Evolutionary conservation across 768 basidiomycete species (phyloP).

Genomic region (Boletus tomentosulus): DNA sequence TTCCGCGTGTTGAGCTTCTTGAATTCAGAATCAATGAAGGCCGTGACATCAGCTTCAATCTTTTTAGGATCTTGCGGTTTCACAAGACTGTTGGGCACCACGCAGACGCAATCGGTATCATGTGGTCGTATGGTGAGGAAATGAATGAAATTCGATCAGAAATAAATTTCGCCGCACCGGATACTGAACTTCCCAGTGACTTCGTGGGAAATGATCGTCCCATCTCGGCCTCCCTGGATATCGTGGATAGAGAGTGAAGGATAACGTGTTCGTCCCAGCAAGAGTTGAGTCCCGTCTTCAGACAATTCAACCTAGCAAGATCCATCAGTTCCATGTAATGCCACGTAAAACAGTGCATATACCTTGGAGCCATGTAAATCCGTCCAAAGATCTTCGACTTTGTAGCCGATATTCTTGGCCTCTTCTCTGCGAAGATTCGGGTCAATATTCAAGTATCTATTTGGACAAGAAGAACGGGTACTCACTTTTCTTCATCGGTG

Average conservation of each 20-base stretch:
- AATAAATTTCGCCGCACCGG: slow-evolving; percentile 30
- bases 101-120: neutral
- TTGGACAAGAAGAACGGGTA: neutral
- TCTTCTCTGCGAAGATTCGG: neutral
- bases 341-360: neutral
- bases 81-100: slow-evolving; percentile 47
- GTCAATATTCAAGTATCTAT: neutral
- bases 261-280: slow-evolving; percentile 64
- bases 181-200: slow-evolving; percentile 60
- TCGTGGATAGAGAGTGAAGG: slow-evolving; percentile 61
- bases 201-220: slow-evolving; percentile 58
- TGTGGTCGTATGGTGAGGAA: neutral
- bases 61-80: slow-evolving; percentile 65
- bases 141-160: neutral
- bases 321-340: too few relatives aligned
- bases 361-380: neutral
- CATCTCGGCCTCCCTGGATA: slow-evolving; percentile 55
- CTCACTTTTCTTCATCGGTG: slow-evolving; percentile 42
- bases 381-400: neutral
- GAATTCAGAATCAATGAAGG: slow-evolving; percentile 70
- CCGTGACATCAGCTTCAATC: slow-evolving; percentile 59
- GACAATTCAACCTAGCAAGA: slow-evolving; percentile 36
- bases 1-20: slow-evolving; percentile 77
- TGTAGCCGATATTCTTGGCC: neutral
- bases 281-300: slow-evolving; percentile 43